Conservation (phyloP, 1,284 basidiomycete species). For the Coniferiporia sulphurascens region DNA sequence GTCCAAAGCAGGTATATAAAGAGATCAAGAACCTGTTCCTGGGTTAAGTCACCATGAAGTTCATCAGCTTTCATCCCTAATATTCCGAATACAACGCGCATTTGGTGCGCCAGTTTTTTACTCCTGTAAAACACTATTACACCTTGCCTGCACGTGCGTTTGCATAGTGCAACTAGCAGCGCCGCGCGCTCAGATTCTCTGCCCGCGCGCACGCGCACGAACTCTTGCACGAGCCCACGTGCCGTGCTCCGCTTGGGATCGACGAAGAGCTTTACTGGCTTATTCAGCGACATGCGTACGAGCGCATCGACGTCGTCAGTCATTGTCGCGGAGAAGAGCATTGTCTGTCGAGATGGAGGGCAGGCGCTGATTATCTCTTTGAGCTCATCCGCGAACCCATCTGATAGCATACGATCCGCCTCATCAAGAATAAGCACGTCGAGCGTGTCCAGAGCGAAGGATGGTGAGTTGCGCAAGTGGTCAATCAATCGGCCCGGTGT, state of each 20-base stretch:
- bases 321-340: constrained; percentile 99
- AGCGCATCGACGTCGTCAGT: constrained; percentile 94
- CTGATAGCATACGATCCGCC: constrained; percentile 96
- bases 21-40: constrained; percentile 73
- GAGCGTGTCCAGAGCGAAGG: constrained; percentile 89
- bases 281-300: constrained; percentile 86
- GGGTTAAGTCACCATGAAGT: constrained; percentile 90
- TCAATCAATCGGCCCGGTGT: constrained; percentile 97
- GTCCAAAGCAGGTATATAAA: constrained; percentile 3
- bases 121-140: constrained; percentile 94
- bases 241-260: constrained; percentile 91
- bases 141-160: constrained; percentile 77
- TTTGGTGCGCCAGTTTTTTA: constrained; percentile 95
- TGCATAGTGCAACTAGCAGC: constrained; percentile 80
- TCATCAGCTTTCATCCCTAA: constrained; percentile 85
- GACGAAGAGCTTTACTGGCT: constrained; percentile 91
- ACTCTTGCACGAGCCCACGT: constrained; percentile 90
- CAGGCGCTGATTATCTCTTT: constrained; percentile 90
- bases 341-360: constrained; percentile 87
- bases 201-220: constrained; percentile 80
- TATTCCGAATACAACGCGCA: constrained; percentile 91
- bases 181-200: constrained; percentile 81
- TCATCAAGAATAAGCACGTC: constrained; percentile 96
- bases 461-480: constrained; percentile 92
- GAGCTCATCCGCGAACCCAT: constrained; percentile 95